Percentiles rank a stretch among this genome's conserved stretches.
phyloP scores from a whole-genome alignment of 805 yeast species.

The Millerago galiae region DNA sequence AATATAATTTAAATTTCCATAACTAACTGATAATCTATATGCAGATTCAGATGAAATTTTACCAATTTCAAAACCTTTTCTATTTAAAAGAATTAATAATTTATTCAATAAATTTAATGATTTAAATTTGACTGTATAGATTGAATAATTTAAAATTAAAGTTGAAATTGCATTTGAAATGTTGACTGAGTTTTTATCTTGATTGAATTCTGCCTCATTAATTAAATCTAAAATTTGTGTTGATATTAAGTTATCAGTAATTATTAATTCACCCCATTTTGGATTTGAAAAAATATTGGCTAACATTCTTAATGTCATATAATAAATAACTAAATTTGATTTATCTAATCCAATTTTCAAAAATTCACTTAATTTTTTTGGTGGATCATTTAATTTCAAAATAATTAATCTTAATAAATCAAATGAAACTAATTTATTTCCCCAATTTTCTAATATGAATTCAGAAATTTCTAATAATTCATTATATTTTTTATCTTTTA shows the following conservation, averaged over 20 bases:
- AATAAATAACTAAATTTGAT: slow-evolving; percentile 24
- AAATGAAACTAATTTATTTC: slow-evolving; percentile 46
- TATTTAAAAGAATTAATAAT: slow-evolving; percentile 25
- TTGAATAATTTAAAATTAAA: slow-evolving; percentile 42
- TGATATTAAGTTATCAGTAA: slow-evolving; percentile 36
- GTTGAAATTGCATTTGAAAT: slow-evolving; percentile 42
- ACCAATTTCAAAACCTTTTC: slow-evolving; percentile 23
- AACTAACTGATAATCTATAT: slow-evolving; percentile 55
- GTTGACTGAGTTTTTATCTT: slow-evolving; percentile 18
- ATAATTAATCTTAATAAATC: slow-evolving; percentile 54
- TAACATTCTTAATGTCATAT: slow-evolving; percentile 53
- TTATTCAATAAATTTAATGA: slow-evolving; percentile 25
- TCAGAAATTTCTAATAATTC: slow-evolving; percentile 30
- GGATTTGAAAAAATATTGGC: slow-evolving; percentile 45
- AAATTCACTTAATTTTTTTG: slow-evolving; percentile 33
- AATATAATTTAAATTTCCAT: slow-evolving; percentile 48
- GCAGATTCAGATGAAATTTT: slow-evolving; percentile 54
- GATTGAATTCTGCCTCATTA: slow-evolving; percentile 11
- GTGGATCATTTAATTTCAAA: slow-evolving; percentile 32
- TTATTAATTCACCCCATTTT: slow-evolving; percentile 41
- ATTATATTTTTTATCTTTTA: slow-evolving; percentile 25
- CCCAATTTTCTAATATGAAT: slow-evolving; percentile 41
- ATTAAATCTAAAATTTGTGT: slow-evolving; percentile 27
- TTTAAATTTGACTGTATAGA: slow-evolving; percentile 28
- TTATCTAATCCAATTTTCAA: slow-evolving; percentile 36